These are phyloP conservation scores for Solanum medicagineum DNA, from an alignment of 257 asterid genomes.

Conservation along the genomic window DNA sequence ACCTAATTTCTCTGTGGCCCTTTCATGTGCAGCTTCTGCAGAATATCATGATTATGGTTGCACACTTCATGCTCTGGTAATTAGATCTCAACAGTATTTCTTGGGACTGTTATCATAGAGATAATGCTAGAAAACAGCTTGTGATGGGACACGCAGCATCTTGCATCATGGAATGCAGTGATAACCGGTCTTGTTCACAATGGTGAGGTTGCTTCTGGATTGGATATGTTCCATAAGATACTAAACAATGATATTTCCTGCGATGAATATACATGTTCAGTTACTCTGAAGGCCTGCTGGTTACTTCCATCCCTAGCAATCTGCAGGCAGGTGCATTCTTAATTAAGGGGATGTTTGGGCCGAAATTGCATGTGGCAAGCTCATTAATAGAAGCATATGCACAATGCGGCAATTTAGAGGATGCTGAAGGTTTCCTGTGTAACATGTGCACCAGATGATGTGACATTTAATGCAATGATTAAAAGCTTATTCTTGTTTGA, in stretches of 20 bases:
- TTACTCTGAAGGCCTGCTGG: slow-evolving; percentile 1
- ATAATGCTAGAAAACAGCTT: slow-evolving; percentile 2
- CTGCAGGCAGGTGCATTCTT: slow-evolving; percentile 14
- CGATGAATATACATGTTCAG: slow-evolving; percentile 12
- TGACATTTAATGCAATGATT: slow-evolving; percentile 10
- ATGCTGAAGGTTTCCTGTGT: slow-evolving; percentile 3
- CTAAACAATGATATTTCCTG: background rate
- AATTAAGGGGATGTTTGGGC: slow-evolving; percentile 1
- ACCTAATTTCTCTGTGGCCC: slow-evolving; percentile 12
- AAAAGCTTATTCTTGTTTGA: slow-evolving; percentile 9
- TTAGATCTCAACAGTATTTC: slow-evolving; percentile 4
- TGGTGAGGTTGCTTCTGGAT: background rate
- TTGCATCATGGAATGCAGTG: slow-evolving; percentile 13
- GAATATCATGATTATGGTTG: background rate
- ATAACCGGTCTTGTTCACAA: slow-evolving; percentile 8
- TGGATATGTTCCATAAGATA: slow-evolving; percentile 2
- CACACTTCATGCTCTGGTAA: slow-evolving; percentile 6
- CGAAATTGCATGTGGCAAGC: slow-evolving; percentile 11
- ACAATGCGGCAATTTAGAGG: slow-evolving; percentile 6
- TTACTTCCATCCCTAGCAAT: slow-evolving; percentile 2
- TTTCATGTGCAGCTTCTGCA: slow-evolving; percentile 7
- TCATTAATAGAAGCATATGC: slow-evolving; percentile 14
- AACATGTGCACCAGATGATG: background rate
- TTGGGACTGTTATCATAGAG: slow-evolving; percentile 10
- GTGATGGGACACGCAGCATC: slow-evolving; percentile 5